Base-by-base conservation (phyloP, 139 green algal genomes). In the Coelastrella sp. region DNA sequence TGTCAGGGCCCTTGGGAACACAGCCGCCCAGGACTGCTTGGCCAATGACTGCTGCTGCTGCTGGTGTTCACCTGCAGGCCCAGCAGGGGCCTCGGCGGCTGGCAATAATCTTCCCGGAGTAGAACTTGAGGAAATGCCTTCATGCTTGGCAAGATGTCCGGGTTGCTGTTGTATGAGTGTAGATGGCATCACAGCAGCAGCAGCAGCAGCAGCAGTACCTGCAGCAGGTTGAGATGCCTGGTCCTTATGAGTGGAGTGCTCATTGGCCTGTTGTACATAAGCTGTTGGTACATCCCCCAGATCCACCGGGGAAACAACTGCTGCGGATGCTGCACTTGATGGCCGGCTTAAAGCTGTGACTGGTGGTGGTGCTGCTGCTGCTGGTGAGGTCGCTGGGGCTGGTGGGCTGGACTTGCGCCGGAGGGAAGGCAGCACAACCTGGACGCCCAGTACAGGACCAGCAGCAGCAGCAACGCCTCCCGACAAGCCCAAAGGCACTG, bases 351-450 rank as follows among this genome's bases (percentile, higher is more conserved):
- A 49, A 49, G 74, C 14, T 20, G 25, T 56, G 24, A 15, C 74
- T 82, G 74, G 15, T 82, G 25, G 11, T 82, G 74, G 15, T 73
- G 56, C 0, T 72, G 79, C 57, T 72, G 25, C 22, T n/a, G 7
- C 58, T 25, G 79, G n/a, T 87, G 81, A 12, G 35, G 80, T 22
- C 58, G 59, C 59, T 87, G 60, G 57, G 49, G 81, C 81, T 87
- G 63, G 19, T 58, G 59, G 9, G 81, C 49, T 57, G 12, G 27
- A 20, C 27, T 82, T 35, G 60, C 14, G 12, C 25, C 76, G 60
- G 63, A 85, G n/a, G 25, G 79, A 20, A 72, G 79, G 79, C 79
- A 85, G 79, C 22, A 85, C 79, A 68, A 72, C 79, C 59, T 85
- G 20, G 35, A 49, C 79, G 17, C 14, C 24, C 59, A 49, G 35